phyloP scores from a whole-genome alignment of 225 moss, liverwort and hornwort genomes.

The Climacium dendroides region DNA sequence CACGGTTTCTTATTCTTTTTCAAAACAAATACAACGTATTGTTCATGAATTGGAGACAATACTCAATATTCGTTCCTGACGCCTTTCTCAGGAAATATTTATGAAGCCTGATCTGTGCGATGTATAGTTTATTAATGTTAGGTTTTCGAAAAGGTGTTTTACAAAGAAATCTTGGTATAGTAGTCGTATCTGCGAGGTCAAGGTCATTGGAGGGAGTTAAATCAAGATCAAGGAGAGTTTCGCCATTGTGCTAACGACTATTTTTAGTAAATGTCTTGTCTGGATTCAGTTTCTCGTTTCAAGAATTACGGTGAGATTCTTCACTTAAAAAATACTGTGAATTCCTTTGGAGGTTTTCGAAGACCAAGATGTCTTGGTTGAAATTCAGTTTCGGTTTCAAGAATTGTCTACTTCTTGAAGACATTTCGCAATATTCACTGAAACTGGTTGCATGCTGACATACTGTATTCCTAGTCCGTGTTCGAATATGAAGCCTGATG shows the following conservation, averaged over 20 bases:
- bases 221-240: conserved; percentile 47
- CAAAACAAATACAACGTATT: too few species aligned
- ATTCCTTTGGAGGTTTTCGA: background rate
- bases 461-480: background rate
- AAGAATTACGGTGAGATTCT: background rate
- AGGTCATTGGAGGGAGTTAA: background rate
- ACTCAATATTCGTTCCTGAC: background rate
- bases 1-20: too few species aligned
- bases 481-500: background rate
- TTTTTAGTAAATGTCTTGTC: background rate
- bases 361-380: background rate
- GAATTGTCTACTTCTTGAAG: background rate
- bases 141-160: background rate
- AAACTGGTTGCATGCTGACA: background rate
- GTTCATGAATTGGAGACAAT: background rate
- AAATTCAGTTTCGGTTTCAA: background rate
- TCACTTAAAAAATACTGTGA: background rate
- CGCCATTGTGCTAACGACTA: conserved; percentile 4
- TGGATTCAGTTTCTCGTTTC: background rate
- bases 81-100: background rate
- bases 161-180: background rate
- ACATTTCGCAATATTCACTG: background rate
- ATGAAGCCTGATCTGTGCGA: too few species aligned
- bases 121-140: background rate
- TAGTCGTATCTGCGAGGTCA: background rate